Base-by-base conservation (phyloP, 2,329 filamentous ascomycete genomes). In the Fusarium sp. region DNA sequence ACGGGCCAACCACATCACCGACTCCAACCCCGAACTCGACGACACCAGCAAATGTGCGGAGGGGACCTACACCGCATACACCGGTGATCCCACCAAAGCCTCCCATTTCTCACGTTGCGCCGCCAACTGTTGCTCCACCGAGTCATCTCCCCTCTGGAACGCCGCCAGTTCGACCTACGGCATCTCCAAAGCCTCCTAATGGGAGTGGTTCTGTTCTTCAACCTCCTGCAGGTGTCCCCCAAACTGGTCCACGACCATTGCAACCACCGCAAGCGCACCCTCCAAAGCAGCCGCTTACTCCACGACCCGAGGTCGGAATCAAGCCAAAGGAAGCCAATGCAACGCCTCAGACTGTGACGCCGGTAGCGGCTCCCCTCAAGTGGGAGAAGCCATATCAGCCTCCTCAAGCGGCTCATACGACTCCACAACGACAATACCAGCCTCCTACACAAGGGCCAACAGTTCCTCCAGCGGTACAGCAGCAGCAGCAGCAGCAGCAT, bases 341-440 rank as follows among this genome's bases (percentile, higher is more conserved):
- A 16, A 58, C 72, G 6, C 62, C 72, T n/a, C 75, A 74, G 42
- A 55, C 69, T 29, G 23, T 66, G 4, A 67, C 74, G 6, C 72
- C 75, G 31, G 68, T 69, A 36, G 71, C 73, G 20, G 75, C 75
- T 6, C 64, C 72, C 34, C 62, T 81, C 16, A 82, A 81, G 59
- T 82, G 80, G 80, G 80, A 82, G 69, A 81, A 79, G 69, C 79
- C 81, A 10, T 81, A 81, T 64, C 79, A 81, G 59, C 80, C 79
- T 42, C 75, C 75, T 3, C 74, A 74, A 10, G 25, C 73, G 18
- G 59, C 70, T 44, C 74, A 74, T 20, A 65, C 72, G 7, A 74
- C 74, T 6, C 63, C 73, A 18, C 59, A 74, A 33, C 70, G 75
- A 10, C 77, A 74, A 27, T 55, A 68, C 23, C 75, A 76, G 18